Evolutionary conservation across 1,139 yeast species (phyloP), one percentile per base, ranked within the genome.

Genomic region (Blastobotrys ciferrii): DNA sequence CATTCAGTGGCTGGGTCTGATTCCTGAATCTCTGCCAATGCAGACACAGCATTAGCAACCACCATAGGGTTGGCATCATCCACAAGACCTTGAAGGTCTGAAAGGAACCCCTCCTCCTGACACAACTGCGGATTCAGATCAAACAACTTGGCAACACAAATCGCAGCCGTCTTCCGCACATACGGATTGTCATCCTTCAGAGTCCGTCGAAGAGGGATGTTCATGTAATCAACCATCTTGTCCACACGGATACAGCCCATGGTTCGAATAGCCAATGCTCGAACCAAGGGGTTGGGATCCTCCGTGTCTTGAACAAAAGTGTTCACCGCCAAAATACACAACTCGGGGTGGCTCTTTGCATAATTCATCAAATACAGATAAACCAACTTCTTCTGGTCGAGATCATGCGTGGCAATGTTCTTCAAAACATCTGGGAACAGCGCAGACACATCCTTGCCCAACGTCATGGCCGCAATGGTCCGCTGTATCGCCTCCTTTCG

Each of bases 231-330:
- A 39, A 89, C 88, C 82, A 94, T 91, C 67, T 86, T 89, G 61
- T 87, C 94, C 23, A 94, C 98, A 43, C 98, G 74, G 47, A 94
- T 89, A 71, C 98, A 92, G 1, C 98, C 98, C 99, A 94, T 94
- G 11, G 99, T 94, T 63, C 98, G 79, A 52, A 94, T 91, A 0
- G 99, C 98, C 67, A 94, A 77, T 0, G 98, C 97, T 51, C 98
- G 77, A 30, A 94, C 91, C 62, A 94, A 75, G 1, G 99, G 99
- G 63, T 94, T 94, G 41, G 97, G 96, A 65, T 92, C 98, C 65
- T 88, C 96, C 1, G 97, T 84, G 68, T 94, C 99, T 58, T 70
- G 74, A 25, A 94, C 96, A 76, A 94, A 94, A 1, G 99, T 94
- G 67, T 94, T 94, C 47, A 94, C 98, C 1, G 98, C 99, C 61